Evolutionary conservation across 768 basidiomycete species (phyloP).

Genomic region (Auricularia heimuer): DNA sequence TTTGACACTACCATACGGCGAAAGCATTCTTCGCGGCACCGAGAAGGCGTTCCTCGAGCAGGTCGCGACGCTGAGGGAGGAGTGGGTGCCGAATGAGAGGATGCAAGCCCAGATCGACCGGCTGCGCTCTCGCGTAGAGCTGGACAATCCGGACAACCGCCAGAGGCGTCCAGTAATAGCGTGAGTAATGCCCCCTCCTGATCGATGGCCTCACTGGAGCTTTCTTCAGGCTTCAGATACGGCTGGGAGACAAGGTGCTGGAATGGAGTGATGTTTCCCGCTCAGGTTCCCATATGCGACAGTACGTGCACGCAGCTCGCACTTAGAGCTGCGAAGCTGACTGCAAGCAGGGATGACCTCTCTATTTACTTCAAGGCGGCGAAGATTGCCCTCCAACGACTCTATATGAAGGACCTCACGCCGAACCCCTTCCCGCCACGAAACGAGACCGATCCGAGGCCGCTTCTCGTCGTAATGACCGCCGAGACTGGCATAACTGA

Average conservation of each 20-base stretch:
- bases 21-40: neutral
- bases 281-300: neutral
- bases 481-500: neutral
- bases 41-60: neutral
- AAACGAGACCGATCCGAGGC: neutral
- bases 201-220: neutral
- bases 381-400: neutral
- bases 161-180: neutral
- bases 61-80: neutral
- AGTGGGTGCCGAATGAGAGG: neutral
- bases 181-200: neutral
- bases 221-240: neutral
- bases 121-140: neutral
- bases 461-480: neutral
- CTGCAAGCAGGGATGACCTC: neutral
- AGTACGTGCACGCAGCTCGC: neutral
- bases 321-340: neutral
- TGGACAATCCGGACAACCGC: neutral
- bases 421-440: neutral
- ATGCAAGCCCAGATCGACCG: slow-evolving; percentile 1
- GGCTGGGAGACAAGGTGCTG: neutral
- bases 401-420: neutral
- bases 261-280: neutral
- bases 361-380: neutral
- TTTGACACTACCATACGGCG: neutral